phyloP scores from a whole-genome alignment of 1,139 yeast genomes.

The Trichomonascaceae sp. region DNA sequence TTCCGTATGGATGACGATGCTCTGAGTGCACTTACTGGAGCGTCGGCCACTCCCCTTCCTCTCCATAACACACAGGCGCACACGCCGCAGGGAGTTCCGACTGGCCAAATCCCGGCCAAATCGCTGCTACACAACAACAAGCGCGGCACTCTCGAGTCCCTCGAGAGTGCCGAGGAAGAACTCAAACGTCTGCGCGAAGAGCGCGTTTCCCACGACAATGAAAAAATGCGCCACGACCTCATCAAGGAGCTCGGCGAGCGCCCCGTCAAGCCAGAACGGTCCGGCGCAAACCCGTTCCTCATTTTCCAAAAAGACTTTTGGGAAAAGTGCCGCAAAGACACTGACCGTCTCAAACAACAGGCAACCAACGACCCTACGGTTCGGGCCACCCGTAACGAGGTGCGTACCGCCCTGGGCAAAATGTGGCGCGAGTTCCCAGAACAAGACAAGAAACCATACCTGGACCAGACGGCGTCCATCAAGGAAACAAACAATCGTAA shows the following conservation, averaged over 20 bases:
- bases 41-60: constrained; percentile 1
- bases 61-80: too few relatives aligned
- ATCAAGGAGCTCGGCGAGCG: constrained; percentile 26
- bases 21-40: not conserved
- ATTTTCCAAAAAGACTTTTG: constrained; percentile 32
- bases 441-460: constrained; percentile 26
- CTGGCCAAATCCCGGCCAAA: constrained; percentile 1
- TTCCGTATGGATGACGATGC: not conserved
- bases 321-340: constrained; percentile 28
- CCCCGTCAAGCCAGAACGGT: constrained; percentile 29
- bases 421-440: constrained; percentile 32
- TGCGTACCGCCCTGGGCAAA: constrained; percentile 30
- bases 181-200: constrained; percentile 16
- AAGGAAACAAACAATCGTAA: constrained; percentile 25
- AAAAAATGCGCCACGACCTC: constrained; percentile 24
- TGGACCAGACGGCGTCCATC: constrained; percentile 23
- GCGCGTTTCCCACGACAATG: constrained; percentile 18
- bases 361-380: constrained; percentile 21
- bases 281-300: constrained; percentile 31
- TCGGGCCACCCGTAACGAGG: constrained; percentile 29
- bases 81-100: constrained; percentile 1
- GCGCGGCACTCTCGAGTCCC: constrained; percentile 5
- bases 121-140: constrained; percentile 4
- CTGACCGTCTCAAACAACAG: constrained; percentile 24
- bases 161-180: constrained; percentile 7